Base-by-base conservation (phyloP, 768 basidiomycete species). In the Kwoniella bestiolae region DNA sequence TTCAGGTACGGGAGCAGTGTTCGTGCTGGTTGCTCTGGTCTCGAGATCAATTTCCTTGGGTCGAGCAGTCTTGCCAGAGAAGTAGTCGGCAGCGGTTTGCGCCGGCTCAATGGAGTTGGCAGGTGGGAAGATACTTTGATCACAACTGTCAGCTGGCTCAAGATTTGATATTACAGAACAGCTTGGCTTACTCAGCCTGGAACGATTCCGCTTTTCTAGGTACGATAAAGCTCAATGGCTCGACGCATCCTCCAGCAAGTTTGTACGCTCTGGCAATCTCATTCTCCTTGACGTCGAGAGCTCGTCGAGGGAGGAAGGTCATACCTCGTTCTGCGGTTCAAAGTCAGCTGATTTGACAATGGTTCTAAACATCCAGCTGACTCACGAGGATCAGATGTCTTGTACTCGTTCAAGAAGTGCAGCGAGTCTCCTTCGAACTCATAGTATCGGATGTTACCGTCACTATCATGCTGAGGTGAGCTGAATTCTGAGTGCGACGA, bases 181-280 rank as follows among this genome's bases (percentile, higher is more conserved):
- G 6, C 23, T 7, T 23, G 18, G 65, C 75, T 69, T 28, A 78
- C 73, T 97, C 95, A 14, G 92, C 89, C 81, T 98, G 95, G 91
- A 97, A 98, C 4, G 89, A 88, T 63, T 98, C 94, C 38, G 94
- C 86, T 82, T 90, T 95, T 68, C 95, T 87, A 14, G 95, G 95
- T 14, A 97, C 94, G 74, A 95, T 91, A 82, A 97, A 99, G 0
- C 89, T 88, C 73, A 99, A 90, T 18, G 95, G 91, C 79, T 98
- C 94, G 63, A 99, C 86, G 34, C 84, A 84, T 23, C 82, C 82
- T 2, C 86, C 87, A 16, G 87, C 84, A 21, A 95, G 86, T 82
- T 98, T 99, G 86, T 91, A 97, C 0, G 91, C 92, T 29, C 93
- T 86, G 1, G 92, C 94, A 71, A 98, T 96, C 81, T 98, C 96